These are phyloP conservation scores for Candida gorgasii DNA, from an alignment of 805 yeast species.

Conservation along the genomic window DNA sequence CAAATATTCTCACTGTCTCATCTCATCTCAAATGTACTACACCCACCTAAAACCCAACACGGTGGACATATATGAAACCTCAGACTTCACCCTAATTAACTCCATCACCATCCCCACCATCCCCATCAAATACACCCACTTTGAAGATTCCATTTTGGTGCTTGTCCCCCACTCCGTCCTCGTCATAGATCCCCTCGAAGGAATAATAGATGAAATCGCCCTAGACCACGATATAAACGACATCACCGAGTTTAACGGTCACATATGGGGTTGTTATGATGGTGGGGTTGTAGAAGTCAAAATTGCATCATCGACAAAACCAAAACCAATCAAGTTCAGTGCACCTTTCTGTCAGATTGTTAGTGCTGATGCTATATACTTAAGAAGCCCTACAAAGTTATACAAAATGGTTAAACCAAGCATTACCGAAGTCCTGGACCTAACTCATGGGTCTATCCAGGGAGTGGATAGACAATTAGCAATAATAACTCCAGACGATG, in stretches of 20 bases:
- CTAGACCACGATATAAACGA: conserved; percentile 8
- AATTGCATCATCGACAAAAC: background rate
- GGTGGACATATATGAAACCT: conserved; percentile 15
- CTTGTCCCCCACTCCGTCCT: background rate
- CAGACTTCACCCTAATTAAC: conserved; percentile 16
- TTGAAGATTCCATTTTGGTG: conserved; percentile 4
- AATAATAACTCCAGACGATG: conserved; percentile 2
- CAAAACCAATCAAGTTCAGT: conserved; percentile 7
- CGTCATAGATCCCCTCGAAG: conserved; percentile 9
- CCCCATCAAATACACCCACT: background rate
- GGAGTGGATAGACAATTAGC: conserved; percentile 1
- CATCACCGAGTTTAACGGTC: conserved; percentile 11
- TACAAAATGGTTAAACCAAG: conserved; percentile 5
- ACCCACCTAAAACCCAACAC: conserved; percentile 3
- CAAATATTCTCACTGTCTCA: conserved; percentile 3
- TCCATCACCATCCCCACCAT: conserved; percentile 3
- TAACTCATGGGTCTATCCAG: background rate
- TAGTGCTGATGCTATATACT: conserved; percentile 11
- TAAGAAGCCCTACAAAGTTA: conserved; percentile 3
- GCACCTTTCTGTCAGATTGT: conserved; percentile 2
- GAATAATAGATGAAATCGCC: conserved; percentile 2
- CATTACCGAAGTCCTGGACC: conserved; percentile 1
- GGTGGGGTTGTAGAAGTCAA: conserved; percentile 15
- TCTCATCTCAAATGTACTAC: conserved; percentile 14
- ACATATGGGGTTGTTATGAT: conserved; percentile 15